A percentile compares a stretch with the other conserved stretches of the same genome.
Conservation (phyloP, 192 early-diverging fungal genomes). For the Radiomyces spectabilis region DNA sequence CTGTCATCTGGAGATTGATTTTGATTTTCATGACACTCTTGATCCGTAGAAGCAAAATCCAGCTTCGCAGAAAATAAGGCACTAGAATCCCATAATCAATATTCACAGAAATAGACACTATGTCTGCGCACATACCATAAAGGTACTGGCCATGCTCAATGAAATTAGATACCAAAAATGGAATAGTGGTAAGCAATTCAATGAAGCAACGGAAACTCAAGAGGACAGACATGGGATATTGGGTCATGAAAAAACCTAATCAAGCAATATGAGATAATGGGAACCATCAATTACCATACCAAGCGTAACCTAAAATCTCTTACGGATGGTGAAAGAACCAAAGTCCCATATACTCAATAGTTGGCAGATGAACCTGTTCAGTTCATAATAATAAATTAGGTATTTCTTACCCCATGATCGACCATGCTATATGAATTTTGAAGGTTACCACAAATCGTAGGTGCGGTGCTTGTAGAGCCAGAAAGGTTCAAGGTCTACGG, state of each 20-base stretch:
- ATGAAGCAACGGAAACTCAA: slow-evolving; percentile 40
- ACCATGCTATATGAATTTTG: neutral
- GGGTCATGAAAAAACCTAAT: slow-evolving; percentile 15
- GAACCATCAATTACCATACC: neutral
- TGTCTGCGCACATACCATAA: slow-evolving; percentile 28
- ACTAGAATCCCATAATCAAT: slow-evolving; percentile 24
- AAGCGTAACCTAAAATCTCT: neutral
- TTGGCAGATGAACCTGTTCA: slow-evolving; percentile 12
- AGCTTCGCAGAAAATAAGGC: slow-evolving; percentile 57
- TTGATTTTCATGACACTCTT: slow-evolving; percentile 48
- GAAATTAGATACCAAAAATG: slow-evolving; percentile 43
- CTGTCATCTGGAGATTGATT: slow-evolving; percentile 38
- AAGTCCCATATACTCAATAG: slow-evolving; percentile 22
- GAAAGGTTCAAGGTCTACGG: slow-evolving; percentile 25
- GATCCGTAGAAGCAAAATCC: slow-evolving; percentile 46
- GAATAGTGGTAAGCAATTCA: slow-evolving; percentile 42
- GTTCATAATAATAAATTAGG: neutral
- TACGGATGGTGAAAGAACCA: slow-evolving; percentile 25
- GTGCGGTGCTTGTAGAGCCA: slow-evolving; percentile 51
- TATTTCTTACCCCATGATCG: neutral
- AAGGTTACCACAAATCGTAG: slow-evolving; percentile 30
- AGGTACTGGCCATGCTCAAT: slow-evolving; percentile 36
- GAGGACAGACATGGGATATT: slow-evolving; percentile 20
- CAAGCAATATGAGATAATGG: neutral
- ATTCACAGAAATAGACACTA: no score